Evolutionary conservation across 257 asterid genomes (phyloP).

Genomic region (Solanum virginianum): DNA sequence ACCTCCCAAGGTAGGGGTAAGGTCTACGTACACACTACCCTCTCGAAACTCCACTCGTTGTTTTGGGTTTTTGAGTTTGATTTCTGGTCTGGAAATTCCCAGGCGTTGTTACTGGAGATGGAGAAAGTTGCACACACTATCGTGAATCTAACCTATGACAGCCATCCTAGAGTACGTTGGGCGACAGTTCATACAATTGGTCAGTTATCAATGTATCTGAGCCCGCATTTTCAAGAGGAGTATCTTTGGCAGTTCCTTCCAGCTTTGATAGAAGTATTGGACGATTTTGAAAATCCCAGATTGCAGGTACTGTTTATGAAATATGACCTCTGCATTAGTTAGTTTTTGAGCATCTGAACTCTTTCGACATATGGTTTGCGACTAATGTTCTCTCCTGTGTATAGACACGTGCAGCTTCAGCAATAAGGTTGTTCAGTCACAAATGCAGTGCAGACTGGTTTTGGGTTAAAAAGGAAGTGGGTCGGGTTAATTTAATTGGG

Average conservation of each 20-base stretch:
- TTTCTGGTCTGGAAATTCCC: background rate
- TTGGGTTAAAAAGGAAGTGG: too few relatives aligned
- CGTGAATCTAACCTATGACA: background rate
- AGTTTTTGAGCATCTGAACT: background rate
- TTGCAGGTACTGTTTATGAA: background rate
- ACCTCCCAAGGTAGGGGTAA: background rate
- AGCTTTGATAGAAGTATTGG: background rate
- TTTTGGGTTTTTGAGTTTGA: background rate
- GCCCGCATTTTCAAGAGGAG: background rate
- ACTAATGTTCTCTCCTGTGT: background rate
- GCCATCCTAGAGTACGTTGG: conserved; percentile 4
- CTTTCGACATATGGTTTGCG: background rate
- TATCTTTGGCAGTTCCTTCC: background rate
- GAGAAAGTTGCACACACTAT: background rate
- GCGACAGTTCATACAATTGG: background rate
- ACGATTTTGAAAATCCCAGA: background rate
- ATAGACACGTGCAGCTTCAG: background rate
- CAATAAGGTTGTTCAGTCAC: background rate
- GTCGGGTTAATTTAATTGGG: too few relatives aligned
- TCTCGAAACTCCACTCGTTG: too few relatives aligned
- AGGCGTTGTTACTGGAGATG: background rate
- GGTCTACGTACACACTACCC: background rate
- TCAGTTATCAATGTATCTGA: background rate
- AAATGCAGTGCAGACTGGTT: background rate
- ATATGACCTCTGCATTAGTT: background rate